Evolutionary conservation across 768 basidiomycete species (phyloP).

Genomic region (Suillus plorans): DNA sequence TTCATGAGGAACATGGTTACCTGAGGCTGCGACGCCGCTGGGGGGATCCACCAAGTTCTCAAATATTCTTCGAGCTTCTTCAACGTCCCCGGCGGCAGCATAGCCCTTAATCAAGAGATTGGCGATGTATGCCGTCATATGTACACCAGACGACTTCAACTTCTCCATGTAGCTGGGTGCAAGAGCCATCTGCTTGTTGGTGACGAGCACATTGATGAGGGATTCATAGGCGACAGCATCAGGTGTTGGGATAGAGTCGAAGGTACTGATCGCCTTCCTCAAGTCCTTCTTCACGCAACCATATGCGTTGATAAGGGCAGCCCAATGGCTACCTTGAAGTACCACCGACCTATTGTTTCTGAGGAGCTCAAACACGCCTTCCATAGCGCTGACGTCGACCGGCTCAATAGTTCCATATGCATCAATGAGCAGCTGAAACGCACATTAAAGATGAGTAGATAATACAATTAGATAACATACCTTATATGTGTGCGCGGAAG

Average conservation of each 20-base stretch:
- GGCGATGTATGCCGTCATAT: constrained; percentile 94
- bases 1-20: constrained; percentile 82
- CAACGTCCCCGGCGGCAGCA: constrained; percentile 67
- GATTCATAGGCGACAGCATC: constrained; percentile 92
- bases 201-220: constrained; percentile 82
- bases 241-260: constrained; percentile 71
- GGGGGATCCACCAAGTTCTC: constrained; percentile 79
- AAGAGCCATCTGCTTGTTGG: constrained; percentile 75
- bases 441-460: constrained; percentile 3
- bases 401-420: constrained; percentile 86
- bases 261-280: constrained; percentile 70
- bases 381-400: constrained; percentile 70
- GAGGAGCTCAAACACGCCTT: constrained; percentile 65
- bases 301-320: constrained; percentile 84
- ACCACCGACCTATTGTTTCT: constrained; percentile 34
- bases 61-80: constrained; percentile 74
- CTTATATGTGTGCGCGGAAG: constrained; percentile 95
- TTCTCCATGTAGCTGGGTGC: constrained; percentile 64
- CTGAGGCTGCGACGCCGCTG: constrained; percentile 80
- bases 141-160: constrained; percentile 62
- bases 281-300: constrained; percentile 81
- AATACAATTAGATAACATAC: constrained; percentile 34
- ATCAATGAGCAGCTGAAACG: constrained; percentile 75
- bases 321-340: constrained; percentile 65
- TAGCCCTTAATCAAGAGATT: constrained; percentile 65